Percentiles rank a stretch among this genome's conserved stretches.
phyloP scores from a whole-genome alignment of 2,329 filamentous ascomycete species.

The Aspergillus terreus region DNA sequence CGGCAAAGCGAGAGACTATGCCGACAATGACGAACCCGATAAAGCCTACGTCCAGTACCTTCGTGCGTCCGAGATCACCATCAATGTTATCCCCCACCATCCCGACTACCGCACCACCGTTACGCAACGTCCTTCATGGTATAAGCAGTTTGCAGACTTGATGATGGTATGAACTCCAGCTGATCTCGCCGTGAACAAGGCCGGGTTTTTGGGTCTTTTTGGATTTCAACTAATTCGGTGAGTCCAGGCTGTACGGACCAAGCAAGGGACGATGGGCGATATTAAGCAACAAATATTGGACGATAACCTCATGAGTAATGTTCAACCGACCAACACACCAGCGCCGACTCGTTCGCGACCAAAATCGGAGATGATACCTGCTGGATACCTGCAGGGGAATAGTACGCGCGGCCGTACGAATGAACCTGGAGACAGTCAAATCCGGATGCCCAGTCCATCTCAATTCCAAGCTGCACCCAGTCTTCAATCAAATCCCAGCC shows the following conservation, averaged over 20 bases:
- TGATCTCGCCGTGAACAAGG: neutral
- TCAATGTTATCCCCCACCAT: slow-evolving; percentile 72
- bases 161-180: slow-evolving; percentile 36
- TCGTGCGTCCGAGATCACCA: slow-evolving; percentile 71
- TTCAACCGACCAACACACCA: slow-evolving; percentile 21
- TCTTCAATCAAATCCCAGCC: slow-evolving; percentile 18
- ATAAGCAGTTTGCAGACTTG: slow-evolving; percentile 49
- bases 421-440: slow-evolving; percentile 14
- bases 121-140: slow-evolving; percentile 48
- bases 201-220: neutral
- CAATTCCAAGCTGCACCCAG: slow-evolving; percentile 31
- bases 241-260: slow-evolving; percentile 34
- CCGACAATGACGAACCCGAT: slow-evolving; percentile 52
- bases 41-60: slow-evolving; percentile 80
- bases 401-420: slow-evolving; percentile 22
- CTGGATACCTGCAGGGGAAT: slow-evolving; percentile 9
- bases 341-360: slow-evolving; percentile 8
- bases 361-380: slow-evolving; percentile 9
- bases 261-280: slow-evolving; percentile 39
- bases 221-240: slow-evolving; percentile 4
- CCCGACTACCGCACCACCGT: slow-evolving; percentile 67
- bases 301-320: slow-evolving; percentile 30
- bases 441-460: slow-evolving; percentile 40
- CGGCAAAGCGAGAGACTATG: slow-evolving; percentile 27
- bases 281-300: slow-evolving; percentile 40